A percentile compares a stretch with the other conserved stretches of the same genome.
Evolutionary conservation across 345 rosid genomes (phyloP).

Genomic region (Eucalyptus sideroxylon): DNA sequence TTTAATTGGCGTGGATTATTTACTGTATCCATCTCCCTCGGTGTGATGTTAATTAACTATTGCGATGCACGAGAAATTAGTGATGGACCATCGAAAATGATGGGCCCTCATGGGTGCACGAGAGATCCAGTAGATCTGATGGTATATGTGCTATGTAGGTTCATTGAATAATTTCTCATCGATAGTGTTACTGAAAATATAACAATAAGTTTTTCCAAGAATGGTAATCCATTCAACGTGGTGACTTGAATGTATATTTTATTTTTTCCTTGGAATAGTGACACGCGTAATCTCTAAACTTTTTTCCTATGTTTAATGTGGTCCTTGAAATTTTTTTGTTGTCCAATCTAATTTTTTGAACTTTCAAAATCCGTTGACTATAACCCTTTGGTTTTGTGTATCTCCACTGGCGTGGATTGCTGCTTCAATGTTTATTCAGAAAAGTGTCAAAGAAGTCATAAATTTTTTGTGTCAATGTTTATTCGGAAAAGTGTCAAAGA

Average conservation of each 20-base stretch:
- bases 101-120: not conserved
- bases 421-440: accelerated
- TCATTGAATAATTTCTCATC: not conserved
- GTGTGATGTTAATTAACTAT: not conserved
- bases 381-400: not conserved
- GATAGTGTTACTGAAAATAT: not conserved
- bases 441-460: too few relatives aligned
- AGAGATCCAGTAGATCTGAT: not conserved
- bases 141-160: not conserved
- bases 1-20: not conserved
- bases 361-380: not conserved
- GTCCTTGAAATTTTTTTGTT: not conserved
- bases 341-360: not conserved
- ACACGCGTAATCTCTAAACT: not conserved
- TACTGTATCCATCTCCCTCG: not conserved
- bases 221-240: not conserved
- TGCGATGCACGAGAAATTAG: not conserved
- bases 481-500: too few relatives aligned
- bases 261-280: not conserved
- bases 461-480: too few relatives aligned
- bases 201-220: not conserved
- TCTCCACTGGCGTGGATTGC: not conserved
- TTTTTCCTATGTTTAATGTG: not conserved
- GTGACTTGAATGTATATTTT: not conserved
- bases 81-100: not conserved